A percentile compares a stretch with the other conserved stretches of the same genome.
Conservation (phyloP, 1,284 basidiomycete genomes). For the Ceratobasidium sp. region DNA sequence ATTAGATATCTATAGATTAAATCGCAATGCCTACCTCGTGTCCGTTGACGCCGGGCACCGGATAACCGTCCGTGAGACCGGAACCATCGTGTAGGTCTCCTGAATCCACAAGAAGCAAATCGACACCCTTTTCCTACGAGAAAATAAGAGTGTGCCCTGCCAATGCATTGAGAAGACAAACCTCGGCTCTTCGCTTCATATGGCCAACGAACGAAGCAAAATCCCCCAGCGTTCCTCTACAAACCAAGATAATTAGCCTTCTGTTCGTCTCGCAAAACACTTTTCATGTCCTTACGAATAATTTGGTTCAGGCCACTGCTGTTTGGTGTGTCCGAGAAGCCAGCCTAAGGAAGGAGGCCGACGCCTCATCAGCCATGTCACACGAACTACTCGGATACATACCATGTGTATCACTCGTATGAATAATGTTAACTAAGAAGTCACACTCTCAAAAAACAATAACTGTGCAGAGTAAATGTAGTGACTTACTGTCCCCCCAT, state of each 20-base stretch:
- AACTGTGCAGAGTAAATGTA: not conserved
- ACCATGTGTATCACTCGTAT: conserved; percentile 34
- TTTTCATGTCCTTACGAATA: conserved; percentile 16
- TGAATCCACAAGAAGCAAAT: conserved; percentile 24
- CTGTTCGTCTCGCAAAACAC: not conserved
- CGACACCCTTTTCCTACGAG: conserved; percentile 25
- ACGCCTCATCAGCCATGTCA: not conserved
- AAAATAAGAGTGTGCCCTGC: not conserved
- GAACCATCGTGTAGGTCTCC: conserved; percentile 35
- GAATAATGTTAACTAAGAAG: conserved; percentile 27
- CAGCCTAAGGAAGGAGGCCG: conserved; percentile 3
- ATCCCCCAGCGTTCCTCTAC: conserved; percentile 28
- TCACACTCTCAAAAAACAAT: not conserved
- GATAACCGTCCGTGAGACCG: conserved; percentile 35
- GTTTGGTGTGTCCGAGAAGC: conserved; percentile 32
- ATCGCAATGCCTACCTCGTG: conserved; percentile 7
- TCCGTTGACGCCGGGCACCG: conserved; percentile 25
- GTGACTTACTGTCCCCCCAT: conserved; percentile 23
- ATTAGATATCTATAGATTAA: not conserved
- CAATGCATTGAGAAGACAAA: not conserved
- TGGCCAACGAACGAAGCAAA: conserved; percentile 31
- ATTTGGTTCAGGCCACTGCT: conserved; percentile 35
- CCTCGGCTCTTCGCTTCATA: conserved; percentile 31
- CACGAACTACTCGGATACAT: not conserved
- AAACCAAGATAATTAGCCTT: not conserved